phyloP scores from a whole-genome alignment of 1,284 basidiomycete species.

The Rhodotorula sp. region DNA sequence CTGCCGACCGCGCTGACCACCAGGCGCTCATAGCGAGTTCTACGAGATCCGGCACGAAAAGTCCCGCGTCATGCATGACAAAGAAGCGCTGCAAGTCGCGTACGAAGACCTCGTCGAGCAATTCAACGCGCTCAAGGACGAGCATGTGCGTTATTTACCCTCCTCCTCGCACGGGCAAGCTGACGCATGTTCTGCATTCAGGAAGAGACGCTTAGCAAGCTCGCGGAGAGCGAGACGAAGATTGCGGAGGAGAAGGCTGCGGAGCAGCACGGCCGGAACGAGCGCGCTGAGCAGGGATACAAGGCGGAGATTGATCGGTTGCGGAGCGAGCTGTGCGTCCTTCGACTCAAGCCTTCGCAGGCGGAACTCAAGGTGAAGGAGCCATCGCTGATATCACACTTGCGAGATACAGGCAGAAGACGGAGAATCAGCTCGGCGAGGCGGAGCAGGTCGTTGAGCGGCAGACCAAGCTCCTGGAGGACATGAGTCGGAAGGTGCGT shows the following conservation, averaged over 20 bases:
- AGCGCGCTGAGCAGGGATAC: slow-evolving; percentile 69
- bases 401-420: slow-evolving; percentile 73
- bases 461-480: slow-evolving; percentile 66
- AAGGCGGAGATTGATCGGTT: slow-evolving; percentile 77
- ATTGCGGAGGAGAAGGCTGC: neutral
- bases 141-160: slow-evolving; percentile 57
- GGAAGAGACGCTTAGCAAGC: slow-evolving; percentile 64
- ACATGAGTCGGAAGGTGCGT: slow-evolving; percentile 66
- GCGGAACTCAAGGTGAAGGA: too few relatives aligned
- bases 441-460: slow-evolving; percentile 78
- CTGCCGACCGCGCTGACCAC: too few relatives aligned
- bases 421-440: slow-evolving; percentile 79
- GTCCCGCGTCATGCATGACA: slow-evolving; percentile 70
- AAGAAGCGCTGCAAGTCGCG: slow-evolving; percentile 56
- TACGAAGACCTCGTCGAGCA: slow-evolving; percentile 67
- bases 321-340: slow-evolving; percentile 72
- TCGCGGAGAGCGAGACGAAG: slow-evolving; percentile 54
- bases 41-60: slow-evolving; percentile 78
- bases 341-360: too few relatives aligned
- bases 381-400: neutral
- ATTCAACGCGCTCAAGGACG: slow-evolving; percentile 71
- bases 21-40: slow-evolving; percentile 38
- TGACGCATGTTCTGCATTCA: slow-evolving; percentile 51
- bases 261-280: slow-evolving; percentile 51
- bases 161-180: neutral